A percentile compares a stretch with the other conserved stretches of the same genome.
phyloP scores from a whole-genome alignment of 2,329 filamentous ascomycete genomes.

The Trichoderma sp. region DNA sequence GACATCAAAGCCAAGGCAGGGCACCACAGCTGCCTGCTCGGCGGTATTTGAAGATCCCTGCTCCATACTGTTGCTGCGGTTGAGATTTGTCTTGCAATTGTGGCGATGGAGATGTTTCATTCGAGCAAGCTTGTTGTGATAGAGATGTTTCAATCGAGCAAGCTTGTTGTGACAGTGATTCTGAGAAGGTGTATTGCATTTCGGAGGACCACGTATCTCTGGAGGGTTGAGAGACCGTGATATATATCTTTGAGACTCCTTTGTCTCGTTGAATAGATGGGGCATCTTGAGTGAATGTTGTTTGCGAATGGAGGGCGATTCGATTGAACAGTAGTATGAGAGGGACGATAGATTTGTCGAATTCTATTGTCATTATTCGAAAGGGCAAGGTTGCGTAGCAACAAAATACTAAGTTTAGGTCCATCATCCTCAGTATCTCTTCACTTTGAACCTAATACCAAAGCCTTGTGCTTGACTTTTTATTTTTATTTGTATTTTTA shows the following conservation, averaged over 20 bases:
- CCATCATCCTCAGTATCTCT: not conserved
- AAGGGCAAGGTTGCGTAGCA: not conserved
- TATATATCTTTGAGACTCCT: not conserved
- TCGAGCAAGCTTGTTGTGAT: not conserved
- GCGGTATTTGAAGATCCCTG: not conserved
- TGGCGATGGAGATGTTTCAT: not conserved
- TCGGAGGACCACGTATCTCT: not conserved
- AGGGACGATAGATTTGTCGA: not conserved
- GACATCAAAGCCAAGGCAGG: not conserved
- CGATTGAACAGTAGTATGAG: not conserved
- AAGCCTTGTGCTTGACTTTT: no score
- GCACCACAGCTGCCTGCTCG: not conserved
- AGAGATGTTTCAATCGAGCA: not conserved
- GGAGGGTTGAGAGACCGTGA: not conserved
- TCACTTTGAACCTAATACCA: not conserved
- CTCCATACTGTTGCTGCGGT: not conserved
- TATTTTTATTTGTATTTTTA: not conserved
- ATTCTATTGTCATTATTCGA: no score
- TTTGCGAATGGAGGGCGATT: not conserved
- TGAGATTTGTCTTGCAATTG: not conserved
- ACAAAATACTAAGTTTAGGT: not conserved
- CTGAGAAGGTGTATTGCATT: no score
- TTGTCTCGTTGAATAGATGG: not conserved
- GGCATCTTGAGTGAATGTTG: not conserved
- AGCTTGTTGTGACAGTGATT: no score